Evolutionary conservation across 257 asterid genomes (phyloP).

Genomic region (Solanum commersonii): DNA sequence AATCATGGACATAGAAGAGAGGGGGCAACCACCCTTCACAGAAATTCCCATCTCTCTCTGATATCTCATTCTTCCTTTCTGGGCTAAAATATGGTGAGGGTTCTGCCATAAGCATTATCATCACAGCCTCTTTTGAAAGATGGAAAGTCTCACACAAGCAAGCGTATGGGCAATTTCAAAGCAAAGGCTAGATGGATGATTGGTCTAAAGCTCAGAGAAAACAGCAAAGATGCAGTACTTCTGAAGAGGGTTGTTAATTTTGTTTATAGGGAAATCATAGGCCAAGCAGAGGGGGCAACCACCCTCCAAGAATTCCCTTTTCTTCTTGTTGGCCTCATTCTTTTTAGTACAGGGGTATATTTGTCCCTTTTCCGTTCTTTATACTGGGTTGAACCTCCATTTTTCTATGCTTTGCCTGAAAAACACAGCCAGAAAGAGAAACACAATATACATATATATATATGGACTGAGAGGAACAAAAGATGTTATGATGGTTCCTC

Average conservation of each 20-base stretch:
- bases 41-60: slow-evolving; percentile 11
- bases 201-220: neutral
- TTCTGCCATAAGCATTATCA: neutral
- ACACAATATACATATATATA: neutral
- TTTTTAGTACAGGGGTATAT: neutral
- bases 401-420: neutral
- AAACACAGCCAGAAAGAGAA: neutral
- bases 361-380: neutral
- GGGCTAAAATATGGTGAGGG: neutral
- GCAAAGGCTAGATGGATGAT: neutral
- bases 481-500: too few relatives aligned
- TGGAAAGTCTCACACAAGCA: neutral
- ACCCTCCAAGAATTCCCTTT: neutral
- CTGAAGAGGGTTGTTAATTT: neutral
- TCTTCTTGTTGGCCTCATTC: neutral
- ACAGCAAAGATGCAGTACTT: neutral
- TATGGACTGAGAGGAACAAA: too few relatives aligned
- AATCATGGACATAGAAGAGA: slow-evolving; percentile 17
- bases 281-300: neutral
- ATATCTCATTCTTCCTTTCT: neutral
- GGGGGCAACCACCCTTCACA: slow-evolving; percentile 22
- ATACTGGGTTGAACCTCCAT: neutral
- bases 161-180: neutral
- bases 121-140: neutral
- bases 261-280: neutral